Base-by-base conservation (phyloP, 495 filamentous ascomycete genomes). In the Trichoderma virens region DNA sequence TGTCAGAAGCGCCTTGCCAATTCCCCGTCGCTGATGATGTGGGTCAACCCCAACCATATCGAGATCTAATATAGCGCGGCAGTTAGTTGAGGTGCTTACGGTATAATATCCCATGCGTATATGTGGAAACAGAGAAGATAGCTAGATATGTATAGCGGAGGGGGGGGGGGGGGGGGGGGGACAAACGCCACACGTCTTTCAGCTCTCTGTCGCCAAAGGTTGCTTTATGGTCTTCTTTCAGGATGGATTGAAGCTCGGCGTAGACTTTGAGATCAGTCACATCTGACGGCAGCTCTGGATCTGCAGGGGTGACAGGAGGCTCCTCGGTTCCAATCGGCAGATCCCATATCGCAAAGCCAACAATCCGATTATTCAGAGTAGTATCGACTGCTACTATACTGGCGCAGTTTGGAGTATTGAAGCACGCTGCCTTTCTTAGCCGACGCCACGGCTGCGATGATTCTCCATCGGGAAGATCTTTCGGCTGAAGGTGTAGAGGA, bases 41-140 rank as follows among this genome's bases (percentile, higher is more conserved):
- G 61, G 61, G 27, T 62, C 38, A 28, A 62, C 61, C 7, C 32
- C 61, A 30, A 62, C 25, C 16, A 47, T 30, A 23, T 62, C 38
- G 6, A 62, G 31, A 39, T 43, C 61, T 62, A 47, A 20, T 8
- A n/a, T 7, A 5, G 14, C 14, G 2, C 18, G 18, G 14, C 38
- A 0, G 20, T 47, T 23, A 47, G 20, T 20, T 8, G 20, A 20
- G 43, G 1, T 20, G 14, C 14, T 20, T 6, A 45, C n/a, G n/a
- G n/a, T 45, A 9, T 7, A 43, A 4, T 23, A 47, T 20, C 18
- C 16, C 3, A 20, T 7, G 3, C 20, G 43, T 6, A 47, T 2
- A 47, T 47, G 2, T 23, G 0, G 6, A 35, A 7, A 3, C 6
- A 35, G 34, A 35, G 34, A 2, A 35, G 6, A 13, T 35, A 13